Base-by-base conservation (phyloP, 129 eudicot species). In the Ambrosia trifida region DNA sequence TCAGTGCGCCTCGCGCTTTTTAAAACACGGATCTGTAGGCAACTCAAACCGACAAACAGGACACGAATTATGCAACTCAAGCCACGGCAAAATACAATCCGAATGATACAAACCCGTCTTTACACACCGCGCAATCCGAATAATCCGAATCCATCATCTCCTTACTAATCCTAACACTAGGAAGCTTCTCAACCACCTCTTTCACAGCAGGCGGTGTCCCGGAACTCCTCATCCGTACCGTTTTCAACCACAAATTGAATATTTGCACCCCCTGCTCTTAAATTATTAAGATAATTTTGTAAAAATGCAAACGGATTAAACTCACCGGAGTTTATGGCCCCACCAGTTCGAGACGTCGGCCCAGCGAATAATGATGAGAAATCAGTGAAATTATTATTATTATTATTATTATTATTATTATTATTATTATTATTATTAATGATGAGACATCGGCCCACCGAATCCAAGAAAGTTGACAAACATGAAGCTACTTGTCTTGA, bases 191-290 rank as follows among this genome's bases (percentile, higher is more conserved):
- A 2, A 93, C 74, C 0, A 84, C 96, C 0, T 85, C 65, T 66
- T 89, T 93, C 0, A 96, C 72, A 0, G 98, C 98, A 11, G 98
- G 98, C 0, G 98, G 98, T 0, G 98, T 83, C 0, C 98, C 88
- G 72, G 68, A 80, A 77, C 70, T 77, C 79, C 2, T 20, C 73
- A 14, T 51, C 68, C 2, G 73, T 43, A 16, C 66, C 64, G 53
- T 79, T 78, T 57, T 87, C 98, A 31, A 93, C 81, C 2, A 89
- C 95, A 50, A 92, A 82, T 69, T 92, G 98, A 19, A 92, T 89
- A 58, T 87, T 76, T 10, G 91, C 88, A 5, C 98, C 98, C 13
- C 92, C 85, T 7, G 83, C 84, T 38, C 82, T 81, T 24, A 92
- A 79, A 3, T 67, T 78, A 28, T 68, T 78, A 18, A 89, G 41